These are phyloP conservation scores for Mycena citricolor DNA, from an alignment of 1,284 basidiomycete genomes.

Conservation along the genomic window DNA sequence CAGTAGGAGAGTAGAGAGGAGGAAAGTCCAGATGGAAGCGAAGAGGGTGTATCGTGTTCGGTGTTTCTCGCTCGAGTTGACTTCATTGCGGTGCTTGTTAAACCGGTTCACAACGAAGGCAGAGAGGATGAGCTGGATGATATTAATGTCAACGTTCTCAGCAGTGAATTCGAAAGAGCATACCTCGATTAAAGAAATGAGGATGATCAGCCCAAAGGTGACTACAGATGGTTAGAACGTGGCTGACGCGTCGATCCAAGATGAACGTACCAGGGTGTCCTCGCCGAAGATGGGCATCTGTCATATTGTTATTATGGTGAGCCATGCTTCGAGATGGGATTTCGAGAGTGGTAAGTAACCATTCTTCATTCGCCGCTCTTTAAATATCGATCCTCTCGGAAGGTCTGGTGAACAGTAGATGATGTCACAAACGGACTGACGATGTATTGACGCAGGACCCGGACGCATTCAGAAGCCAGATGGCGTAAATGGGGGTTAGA, in stretches of 20 bases:
- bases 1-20: conserved; percentile 52
- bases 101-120: conserved; percentile 64
- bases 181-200: conserved; percentile 54
- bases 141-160: conserved; percentile 44
- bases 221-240: conserved; percentile 33
- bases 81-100: conserved; percentile 53
- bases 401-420: no score
- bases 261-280: conserved; percentile 20
- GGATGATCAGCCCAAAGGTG: conserved; percentile 50
- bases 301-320: no score
- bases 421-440: no score
- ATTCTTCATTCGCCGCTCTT: no score
- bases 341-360: no score
- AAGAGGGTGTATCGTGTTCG: conserved; percentile 67
- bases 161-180: background rate
- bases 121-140: conserved; percentile 66
- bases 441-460: no score
- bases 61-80: conserved; percentile 48
- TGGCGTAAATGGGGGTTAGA: no score
- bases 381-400: no score
- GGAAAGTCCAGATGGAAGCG: conserved; percentile 64
- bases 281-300: conserved; percentile 9
- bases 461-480: no score
- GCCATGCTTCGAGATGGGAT: no score
- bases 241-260: no score